Base-by-base conservation (phyloP, 345 rosid species). In the Rhizophora apiculata region DNA sequence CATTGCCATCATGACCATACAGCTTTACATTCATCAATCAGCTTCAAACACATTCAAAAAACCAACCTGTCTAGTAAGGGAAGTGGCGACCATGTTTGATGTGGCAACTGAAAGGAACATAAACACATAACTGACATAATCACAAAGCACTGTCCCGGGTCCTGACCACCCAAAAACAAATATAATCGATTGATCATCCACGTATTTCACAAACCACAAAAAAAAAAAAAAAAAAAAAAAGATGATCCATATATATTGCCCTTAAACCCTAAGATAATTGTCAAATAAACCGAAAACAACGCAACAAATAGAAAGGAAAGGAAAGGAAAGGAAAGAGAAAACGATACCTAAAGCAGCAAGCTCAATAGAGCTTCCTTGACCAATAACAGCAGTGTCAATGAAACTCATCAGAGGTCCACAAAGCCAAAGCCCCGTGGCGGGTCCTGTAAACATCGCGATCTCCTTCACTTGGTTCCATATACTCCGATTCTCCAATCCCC, bases 401-500 rank as follows among this genome's bases (percentile, higher is more conserved):
- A 93, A 91, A 83, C 98, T 93, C 98, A 93, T 93, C 82, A 93
- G 79, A 22, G 98, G 97, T 27, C 88, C 95, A 76, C 97, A 93
- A 1, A 91, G 74, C 98, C 97, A 91, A 36, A 93, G 79, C 21
- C 93, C 98, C 0, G 93, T 81, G 2, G 98, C 98, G 0, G 98
- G 99, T 61, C 92, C 99, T 0, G 96, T 88, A 62, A 95, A 95
- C 86, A 79, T 71, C 8, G 85, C 83, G 63, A 95, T 95, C 86
- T 92, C 92, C 78, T 84, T 88, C 80, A 88, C 75, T 74, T 90
- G 97, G n/a, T 80, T 77, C 96, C 88, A 92, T 46, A 94, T 74
- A 65, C 84, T 82, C 86, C 78, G 96, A 79, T 78, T 72, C 78
- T 74, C 87, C 69, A 89, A 80, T 6, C 79, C 87, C 65, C 77